Base-by-base conservation (phyloP, 2,329 filamentous ascomycete genomes). In the Fusarium brachygibbosum region DNA sequence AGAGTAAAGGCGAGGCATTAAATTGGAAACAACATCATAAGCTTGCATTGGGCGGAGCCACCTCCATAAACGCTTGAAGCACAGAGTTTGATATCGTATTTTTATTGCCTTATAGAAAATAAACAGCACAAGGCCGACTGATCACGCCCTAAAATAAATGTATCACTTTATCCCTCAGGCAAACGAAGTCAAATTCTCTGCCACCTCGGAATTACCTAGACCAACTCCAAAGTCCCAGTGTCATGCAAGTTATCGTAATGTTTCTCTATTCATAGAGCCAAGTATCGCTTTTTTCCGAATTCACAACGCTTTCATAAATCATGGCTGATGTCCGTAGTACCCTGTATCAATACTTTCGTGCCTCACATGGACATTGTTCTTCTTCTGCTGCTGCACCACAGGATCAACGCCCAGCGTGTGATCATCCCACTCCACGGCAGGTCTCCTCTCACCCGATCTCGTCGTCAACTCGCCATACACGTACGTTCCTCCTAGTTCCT, bases 391-490 rank as follows among this genome's bases (percentile, higher is more conserved):
- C 6, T 57, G 44, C 31, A 55, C 28, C 12, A 50, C 41, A 5
- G 48, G 32, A 32, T 57, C 49, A 11, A 65, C 35, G 35, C 58
- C 54, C 28, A 74, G 44, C 8, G 51, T 70, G 31, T 66, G 66
- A 29, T 75, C 73, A 49, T 75, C 73, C 58, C 73, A 69, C 41
- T 75, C 73, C 10, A 75, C 73, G 1, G 73, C 73, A 12, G 68
- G 63, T 14, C 73, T 66, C 29, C 58, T 74, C 32, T 58, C 67
- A 0, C 73, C 73, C 13, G 48, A 34, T 17, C 48, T 63, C 0
- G 70, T 75, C 11, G 66, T 51, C n/a, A 75, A 40, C 34, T 75
- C 68, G 1, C 71, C 73, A 37, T 68, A 75, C 41, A 73, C 41
- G 21, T 75, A 75, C 21, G 63, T 59, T 3, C 73, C 73, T 3